Evolutionary conservation across 768 basidiomycete species (phyloP), one percentile per base, ranked within the genome.

Genomic region (Chalciporus piperatus): DNA sequence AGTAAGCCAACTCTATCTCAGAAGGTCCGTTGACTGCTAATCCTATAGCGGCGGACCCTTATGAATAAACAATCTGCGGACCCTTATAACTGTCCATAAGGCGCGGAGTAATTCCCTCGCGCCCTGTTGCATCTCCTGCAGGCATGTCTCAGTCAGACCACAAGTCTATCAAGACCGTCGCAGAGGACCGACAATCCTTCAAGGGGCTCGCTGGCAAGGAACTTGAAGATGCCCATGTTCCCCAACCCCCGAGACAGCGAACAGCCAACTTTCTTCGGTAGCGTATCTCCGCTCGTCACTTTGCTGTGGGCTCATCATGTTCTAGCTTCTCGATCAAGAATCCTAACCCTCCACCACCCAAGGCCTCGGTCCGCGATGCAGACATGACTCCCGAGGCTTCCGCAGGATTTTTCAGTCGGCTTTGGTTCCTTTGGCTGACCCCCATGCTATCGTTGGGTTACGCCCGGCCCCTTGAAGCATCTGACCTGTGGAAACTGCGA

Each of bases 401-500:
- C 1, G 89, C 90, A 0, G 74, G 76, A 35, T 77, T 81, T 65
- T 76, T 82, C 54, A 78, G 73, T 57, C 62, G 79, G 6, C 56
- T 92, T 3, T 84, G 82, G 28, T 95, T 92, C 57, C 67, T 69
- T 40, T 94, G 92, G 92, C 76, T 94, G 17, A 83, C 82, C 3
- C 79, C 82, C 3, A 68, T 94, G 20, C 76, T 95, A 55, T 66
- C 72, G 10, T 72, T 92, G 11, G 92, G 92, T 8, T 92, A 92
- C 61, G 77, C 82, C 8, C 80, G 92, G 8, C 89, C 92, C 1
- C 76, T 96, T 3, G 87, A 92, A 61, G 83, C 84, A 0, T 70
- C 85, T 0, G 92, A 95, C 68, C 74, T 95, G 4, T 94, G 85
- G 76, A 87, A 82, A 67, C 80, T 94, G 22, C 83, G 83, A 51